Evolutionary conservation across 2,329 filamentous ascomycete genomes (phyloP), one percentile per base, ranked within the genome.

Genomic region (Fusarium sp.): DNA sequence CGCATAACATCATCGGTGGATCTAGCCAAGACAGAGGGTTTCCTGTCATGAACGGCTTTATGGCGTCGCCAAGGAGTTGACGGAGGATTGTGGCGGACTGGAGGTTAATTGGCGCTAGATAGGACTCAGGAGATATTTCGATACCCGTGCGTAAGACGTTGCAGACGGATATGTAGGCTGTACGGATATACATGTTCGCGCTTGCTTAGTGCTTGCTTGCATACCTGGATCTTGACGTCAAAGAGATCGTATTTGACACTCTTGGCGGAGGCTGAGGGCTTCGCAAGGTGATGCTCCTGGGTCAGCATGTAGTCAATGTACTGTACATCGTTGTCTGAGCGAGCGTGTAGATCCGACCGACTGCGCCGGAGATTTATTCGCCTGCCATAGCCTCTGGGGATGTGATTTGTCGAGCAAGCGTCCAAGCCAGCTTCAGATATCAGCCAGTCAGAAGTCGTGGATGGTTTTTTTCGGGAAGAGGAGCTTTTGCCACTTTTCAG

Each of bases 1-100:
- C 54, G 48, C 63, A 70, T 70, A 65, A 35, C 67, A 70, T 67
- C 62, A 70, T 65, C 54, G 30, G 62, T 70, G 67, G 58, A 65
- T 54, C 54, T 48, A 40, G 63, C 51, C 62, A 67, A 57, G 67
- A 45, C 44, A 45, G 20, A 51, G 40, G 54, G 40, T 48, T 60
- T 57, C 35, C 41, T 46, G 35, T 56, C 39, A 52, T 46, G 44
- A 51, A 50, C 47, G 44, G 40, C 50, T 63, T 63, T 44, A 62
- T 58, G 53, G 53, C 48, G 40, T 53, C 28, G 47, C 58, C 33
- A 32, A 62, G 26, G 24, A 17, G 13, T 51, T 56, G 19, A 35
- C 37, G 35, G 41, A 50, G 35, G 33, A 32, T 28, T 51, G 40
- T 55, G 30, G 30, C 30, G 30, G 13, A 33, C 30, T 33, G 56